Base-by-base conservation (phyloP, 163 green algal species). In the Picocystis sp. region DNA sequence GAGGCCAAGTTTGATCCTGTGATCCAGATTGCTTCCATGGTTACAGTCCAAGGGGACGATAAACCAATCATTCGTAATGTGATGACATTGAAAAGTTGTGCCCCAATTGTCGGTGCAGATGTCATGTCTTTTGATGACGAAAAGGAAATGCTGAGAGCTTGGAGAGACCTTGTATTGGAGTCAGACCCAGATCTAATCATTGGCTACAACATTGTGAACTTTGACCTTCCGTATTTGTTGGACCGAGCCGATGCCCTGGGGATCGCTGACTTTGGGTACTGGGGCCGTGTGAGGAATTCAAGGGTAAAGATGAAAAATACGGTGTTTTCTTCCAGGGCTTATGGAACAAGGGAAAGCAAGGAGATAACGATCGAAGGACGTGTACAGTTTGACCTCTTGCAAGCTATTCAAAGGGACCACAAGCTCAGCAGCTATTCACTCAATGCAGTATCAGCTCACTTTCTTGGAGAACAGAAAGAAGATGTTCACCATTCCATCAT, bases 191-290 rank as follows among this genome's bases (percentile, higher is more conserved):
- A 95, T 70, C 63, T 92, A 52, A 80, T 90, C 56, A 93, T 92
- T 45, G 89, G 89, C 19, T 98, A 98, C 76, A 98, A 98, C 79
- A 97, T 94, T 67, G 61, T 79, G 60, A 97, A 97, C 75, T 98
- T 98, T 59, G 89, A 98, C 71, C 68, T 98, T 61, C 89, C 89
- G 22, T 98, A 98, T 64, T 77, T 98, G 43, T 80, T 93, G 50
- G 75, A 95, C 45, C 72, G 89, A 0, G 87, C 82, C 1, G 67
- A 78, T 56, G 72, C 78, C 45, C 69, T 93, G 9, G 65, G 73
- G 21, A 57, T 92, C 48, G 44, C 71, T 24, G 53, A 57, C 19
- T 59, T 59, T 45, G 21, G 29, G 13, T 47, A 59, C 53, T 46
- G 35, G 35, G 53, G 53, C 12, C 35, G 53, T 24, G 53, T 59